Percentiles rank a stretch among this genome's conserved stretches.
phyloP scores from a whole-genome alignment of 148 eudicot genomes.

The Persicaria maculosa region DNA sequence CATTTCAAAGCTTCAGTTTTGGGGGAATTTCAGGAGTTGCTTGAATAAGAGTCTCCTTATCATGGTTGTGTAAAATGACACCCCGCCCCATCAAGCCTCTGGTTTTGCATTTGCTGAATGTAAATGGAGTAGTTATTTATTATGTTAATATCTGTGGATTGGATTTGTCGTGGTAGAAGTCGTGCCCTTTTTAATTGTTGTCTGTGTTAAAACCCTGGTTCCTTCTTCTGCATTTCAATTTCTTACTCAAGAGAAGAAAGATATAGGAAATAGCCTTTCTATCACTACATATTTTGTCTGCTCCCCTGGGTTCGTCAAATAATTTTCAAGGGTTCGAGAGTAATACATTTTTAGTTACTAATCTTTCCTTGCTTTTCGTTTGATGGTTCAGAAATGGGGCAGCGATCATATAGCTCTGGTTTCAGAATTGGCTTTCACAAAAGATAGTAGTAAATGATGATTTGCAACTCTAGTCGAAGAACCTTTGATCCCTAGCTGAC shows the following conservation, averaged over 20 bases:
- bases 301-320: too few relatives aligned
- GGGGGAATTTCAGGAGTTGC: background rate
- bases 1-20: background rate
- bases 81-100: background rate
- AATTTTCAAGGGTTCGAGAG: background rate
- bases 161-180: background rate
- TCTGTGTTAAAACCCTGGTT: too few relatives aligned
- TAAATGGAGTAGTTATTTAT: too few relatives aligned
- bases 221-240: background rate
- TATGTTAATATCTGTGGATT: background rate
- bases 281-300: too few relatives aligned
- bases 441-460: conserved; percentile 1
- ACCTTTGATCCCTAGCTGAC: background rate
- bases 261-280: background rate
- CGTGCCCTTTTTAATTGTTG: too few relatives aligned
- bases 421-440: conserved; percentile 69
- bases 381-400: conserved; percentile 85
- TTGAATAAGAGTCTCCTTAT: background rate
- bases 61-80: background rate
- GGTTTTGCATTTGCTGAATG: background rate
- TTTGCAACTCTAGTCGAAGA: background rate
- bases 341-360: background rate
- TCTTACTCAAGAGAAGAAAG: too few relatives aligned
- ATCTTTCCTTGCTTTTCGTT: background rate
- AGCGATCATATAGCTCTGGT: conserved; percentile 95